Evolutionary conservation across 345 rosid genomes (phyloP).

Genomic region (Moricandia arvensis): DNA sequence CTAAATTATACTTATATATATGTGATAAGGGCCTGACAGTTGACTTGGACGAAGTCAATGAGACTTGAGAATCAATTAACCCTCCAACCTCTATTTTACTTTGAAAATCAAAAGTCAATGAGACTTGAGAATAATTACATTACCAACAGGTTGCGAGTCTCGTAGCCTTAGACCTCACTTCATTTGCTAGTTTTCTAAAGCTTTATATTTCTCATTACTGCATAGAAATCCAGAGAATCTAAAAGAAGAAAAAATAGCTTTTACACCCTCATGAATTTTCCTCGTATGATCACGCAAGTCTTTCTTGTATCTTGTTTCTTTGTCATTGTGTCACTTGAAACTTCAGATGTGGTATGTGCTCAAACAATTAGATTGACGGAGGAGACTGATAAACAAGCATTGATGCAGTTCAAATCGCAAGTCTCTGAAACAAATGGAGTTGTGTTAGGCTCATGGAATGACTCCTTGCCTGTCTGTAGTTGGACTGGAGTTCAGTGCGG

Average conservation of each 20-base stretch:
- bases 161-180: background rate
- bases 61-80: too few relatives aligned
- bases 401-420: slow-evolving; percentile 25
- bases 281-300: background rate
- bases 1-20: too few relatives aligned
- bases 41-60: background rate
- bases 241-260: too few relatives aligned
- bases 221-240: background rate
- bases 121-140: background rate
- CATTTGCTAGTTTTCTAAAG: background rate
- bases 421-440: slow-evolving; percentile 12
- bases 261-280: background rate
- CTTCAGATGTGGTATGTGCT: background rate
- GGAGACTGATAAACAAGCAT: slow-evolving; percentile 27
- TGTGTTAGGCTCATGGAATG: slow-evolving; percentile 31
- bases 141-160: background rate
- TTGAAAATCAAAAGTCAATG: background rate
- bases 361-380: slow-evolving; percentile 23
- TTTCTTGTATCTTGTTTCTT: slow-evolving; percentile 6
- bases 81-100: too few relatives aligned
- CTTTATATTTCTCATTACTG: background rate
- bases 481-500: slow-evolving; percentile 28
- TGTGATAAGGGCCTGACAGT: background rate
- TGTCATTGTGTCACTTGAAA: background rate
- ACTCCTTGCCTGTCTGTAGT: slow-evolving; percentile 16